Base-by-base conservation (phyloP, 805 yeast genomes). In the Metschnikowia proteae region DNA sequence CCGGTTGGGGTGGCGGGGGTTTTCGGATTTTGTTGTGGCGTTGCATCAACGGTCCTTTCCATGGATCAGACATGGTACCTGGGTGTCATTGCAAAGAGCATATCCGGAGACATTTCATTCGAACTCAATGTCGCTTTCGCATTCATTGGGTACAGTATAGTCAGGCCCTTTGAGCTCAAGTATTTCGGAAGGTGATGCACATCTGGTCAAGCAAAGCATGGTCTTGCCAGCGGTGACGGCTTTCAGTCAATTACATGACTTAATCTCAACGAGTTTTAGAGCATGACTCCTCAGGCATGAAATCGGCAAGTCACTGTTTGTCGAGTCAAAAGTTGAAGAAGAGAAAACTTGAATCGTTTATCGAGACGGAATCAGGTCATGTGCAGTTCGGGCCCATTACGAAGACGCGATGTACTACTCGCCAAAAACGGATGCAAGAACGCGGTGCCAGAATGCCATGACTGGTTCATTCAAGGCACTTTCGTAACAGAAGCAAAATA, bases 11-110 rank as follows among this genome's bases (percentile, higher is more conserved):
- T 61, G 45, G 68, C 69, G 3, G 70, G 70, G 11, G 43, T 61
- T 1, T 48, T 60, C 17, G 71, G 64, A 1, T 66, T 67, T 46
- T 47, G 51, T 9, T 62, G 58, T 39, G 72, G 72, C 5, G 60
- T 66, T n/a, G 62, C 60, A 10, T 62, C 70, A 13, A 62, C 69
- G 3, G 65, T 66, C 1, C 53, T 66, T 13, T 61, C 64, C 26
- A 67, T 67, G 71, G 51, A 63, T 33, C 69, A 67, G 51, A 58
- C 65, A 1, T 67, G 71, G 71, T 67, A 63, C 49, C 57, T 47
- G 27, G 72, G 72, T 3, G 64, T 65, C 5, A 62, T 67, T 30
- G 63, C 68, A 7, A 50, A 57, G 26, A 41, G 49, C 3, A 30
- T 41, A 5, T 66, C 68, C 6, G 70, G 70, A 33, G 71, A 67